Evolutionary conservation across 148 eudicot species (phyloP), one percentile per base, ranked within the genome.

Genomic region (Linanthus parryae): DNA sequence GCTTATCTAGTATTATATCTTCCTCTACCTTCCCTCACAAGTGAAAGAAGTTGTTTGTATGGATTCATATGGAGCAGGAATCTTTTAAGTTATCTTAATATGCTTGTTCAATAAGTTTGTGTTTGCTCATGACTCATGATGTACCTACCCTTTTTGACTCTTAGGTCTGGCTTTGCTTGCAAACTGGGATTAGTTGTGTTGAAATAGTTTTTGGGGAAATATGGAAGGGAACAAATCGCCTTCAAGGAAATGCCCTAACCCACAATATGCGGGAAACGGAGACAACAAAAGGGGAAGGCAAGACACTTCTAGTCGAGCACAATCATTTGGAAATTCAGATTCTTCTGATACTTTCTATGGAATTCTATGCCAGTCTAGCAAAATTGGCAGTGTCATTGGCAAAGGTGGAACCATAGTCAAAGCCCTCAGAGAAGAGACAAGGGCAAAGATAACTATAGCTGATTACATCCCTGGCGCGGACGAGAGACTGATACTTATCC

Each of bases 321-420:
- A 59, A 22, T 63, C 62, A 38, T 48, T 66, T 41, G 82, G 66
- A 63, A 61, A 64, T 52, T 82, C 77, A 17, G 50, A 67, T 23
- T 54, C 75, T 35, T 41, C 83, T 36, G 91, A 87, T 38, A 83
- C 95, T 9, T 77, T 75, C 28, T 87, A 87, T 37, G 64, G 82
- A 22, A 87, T 87, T 48, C 78, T 83, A 2, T 83, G 88, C 57
- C 80, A 76, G 10, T 78, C 91, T 18, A 73, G 41, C 52, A 80
- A 76, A 68, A 80, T 83, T 44, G 95, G 95, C 39, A 69, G 82
- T 71, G 91, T 87, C 12, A 80, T 83, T 64, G 95, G 95, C 6
- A 87, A 80, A 80, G 95, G 91, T 44, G 95, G 95, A 22, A 68
- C 62, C 36, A 83, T 80, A 52, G 63, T 87, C 46, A 77, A 71